A percentile compares a stretch with the other conserved stretches of the same genome.
phyloP scores from a whole-genome alignment of 768 basidiomycete species.

The Leucocoprinus birnbaumii region DNA sequence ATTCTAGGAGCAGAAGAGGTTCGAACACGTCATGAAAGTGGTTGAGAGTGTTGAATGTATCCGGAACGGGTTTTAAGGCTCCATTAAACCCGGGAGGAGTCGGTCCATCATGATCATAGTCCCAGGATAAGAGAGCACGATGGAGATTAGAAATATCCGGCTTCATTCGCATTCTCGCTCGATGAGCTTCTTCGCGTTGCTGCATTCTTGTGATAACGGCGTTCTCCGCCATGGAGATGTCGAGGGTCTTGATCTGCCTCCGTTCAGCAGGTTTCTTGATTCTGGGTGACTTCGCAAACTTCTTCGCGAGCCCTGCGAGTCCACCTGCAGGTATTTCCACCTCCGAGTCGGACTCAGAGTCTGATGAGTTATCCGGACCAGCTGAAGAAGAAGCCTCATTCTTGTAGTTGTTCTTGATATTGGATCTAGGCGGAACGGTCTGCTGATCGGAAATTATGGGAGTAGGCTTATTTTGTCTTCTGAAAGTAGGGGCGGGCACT shows the following conservation, averaged over 20 bases:
- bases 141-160: constrained; percentile 84
- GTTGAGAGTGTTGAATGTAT: constrained; percentile 57
- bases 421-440: constrained; percentile 10
- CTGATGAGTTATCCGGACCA: constrained; percentile 25
- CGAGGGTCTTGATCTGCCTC: constrained; percentile 62
- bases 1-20: constrained; percentile 83
- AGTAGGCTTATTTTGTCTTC: constrained; percentile 1
- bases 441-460: not conserved
- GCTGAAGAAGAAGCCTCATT: constrained; percentile 24
- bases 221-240: constrained; percentile 44
- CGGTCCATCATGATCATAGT: constrained; percentile 66
- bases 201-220: constrained; percentile 47
- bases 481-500: constrained; percentile 10
- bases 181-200: constrained; percentile 59
- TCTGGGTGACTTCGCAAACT: constrained; percentile 59
- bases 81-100: constrained; percentile 54
- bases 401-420: constrained; percentile 18
- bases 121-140: constrained; percentile 79
- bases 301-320: constrained; percentile 48
- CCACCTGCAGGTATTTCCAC: constrained; percentile 41
- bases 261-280: constrained; percentile 55
- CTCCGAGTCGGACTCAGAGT: constrained; percentile 48
- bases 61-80: constrained; percentile 48
- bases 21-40: constrained; percentile 79
- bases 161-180: constrained; percentile 65